Conservation (phyloP, 1,284 basidiomycete species). For the Ceratorhiza oryzae-sativae region DNA sequence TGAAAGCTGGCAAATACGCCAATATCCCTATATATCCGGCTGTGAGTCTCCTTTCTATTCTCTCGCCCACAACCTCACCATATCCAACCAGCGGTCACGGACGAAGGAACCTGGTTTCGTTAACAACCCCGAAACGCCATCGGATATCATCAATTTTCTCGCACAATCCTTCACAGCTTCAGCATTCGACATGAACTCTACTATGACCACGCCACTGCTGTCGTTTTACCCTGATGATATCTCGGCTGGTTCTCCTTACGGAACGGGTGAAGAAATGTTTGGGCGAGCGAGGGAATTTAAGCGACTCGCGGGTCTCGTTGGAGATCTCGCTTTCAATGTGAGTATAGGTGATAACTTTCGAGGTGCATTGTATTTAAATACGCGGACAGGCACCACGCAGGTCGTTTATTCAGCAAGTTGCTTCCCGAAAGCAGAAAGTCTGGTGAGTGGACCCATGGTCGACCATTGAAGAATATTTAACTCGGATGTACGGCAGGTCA, state of each 20-base stretch:
- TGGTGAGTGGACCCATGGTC: no score
- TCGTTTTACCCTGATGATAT: conserved; percentile 4
- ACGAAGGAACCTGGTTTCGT: conserved; percentile 20
- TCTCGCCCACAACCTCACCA: no score
- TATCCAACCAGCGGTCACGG: not conserved
- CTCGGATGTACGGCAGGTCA: no score
- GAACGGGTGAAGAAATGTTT: conserved; percentile 11
- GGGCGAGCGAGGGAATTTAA: not conserved
- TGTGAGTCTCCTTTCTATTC: not conserved
- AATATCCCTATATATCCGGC: conserved; percentile 34
- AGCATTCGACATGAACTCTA: not conserved
- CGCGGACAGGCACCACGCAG: no score
- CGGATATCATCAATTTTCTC: conserved; percentile 2
- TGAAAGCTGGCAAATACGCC: conserved; percentile 19
- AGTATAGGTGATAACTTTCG: no score
- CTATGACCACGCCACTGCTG: not conserved
- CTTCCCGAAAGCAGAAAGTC: no score
- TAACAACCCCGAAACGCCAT: not conserved
- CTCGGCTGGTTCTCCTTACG: conserved; percentile 11
- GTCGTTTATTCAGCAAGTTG: no score
- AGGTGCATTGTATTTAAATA: no score
- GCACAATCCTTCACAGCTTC: not conserved
- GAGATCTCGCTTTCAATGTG: not conserved
- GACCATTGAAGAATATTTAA: no score
- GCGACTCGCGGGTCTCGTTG: not conserved